Evolutionary conservation across 2,329 filamentous ascomycete species (phyloP).

Genomic region (Huntiella bhutanensis): DNA sequence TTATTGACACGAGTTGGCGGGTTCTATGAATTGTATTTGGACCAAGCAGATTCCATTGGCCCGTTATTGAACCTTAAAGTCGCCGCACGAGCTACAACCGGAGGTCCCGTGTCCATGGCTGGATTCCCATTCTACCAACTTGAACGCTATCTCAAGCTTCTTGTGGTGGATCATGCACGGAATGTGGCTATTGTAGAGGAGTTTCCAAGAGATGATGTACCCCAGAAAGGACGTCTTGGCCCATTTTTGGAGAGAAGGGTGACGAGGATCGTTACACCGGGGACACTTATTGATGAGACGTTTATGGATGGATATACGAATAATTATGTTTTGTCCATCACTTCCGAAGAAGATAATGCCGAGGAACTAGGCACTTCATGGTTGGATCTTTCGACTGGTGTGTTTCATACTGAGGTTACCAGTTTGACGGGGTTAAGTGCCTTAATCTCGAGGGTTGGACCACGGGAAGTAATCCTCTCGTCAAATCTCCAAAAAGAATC

Average conservation of each 20-base stretch:
- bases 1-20: slow-evolving; percentile 80
- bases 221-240: slow-evolving; percentile 17
- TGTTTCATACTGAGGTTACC: slow-evolving; percentile 71
- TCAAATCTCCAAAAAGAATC: too few relatives aligned
- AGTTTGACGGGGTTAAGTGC: slow-evolving; percentile 56
- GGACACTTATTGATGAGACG: slow-evolving; percentile 90
- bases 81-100: slow-evolving; percentile 58
- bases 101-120: slow-evolving; percentile 71
- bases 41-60: slow-evolving; percentile 79
- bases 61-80: slow-evolving; percentile 78
- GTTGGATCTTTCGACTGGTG: slow-evolving; percentile 87
- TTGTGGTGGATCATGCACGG: slow-evolving; percentile 78
- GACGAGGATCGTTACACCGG: slow-evolving; percentile 75
- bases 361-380: slow-evolving; percentile 58
- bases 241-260: slow-evolving; percentile 38
- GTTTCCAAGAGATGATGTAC: slow-evolving; percentile 40
- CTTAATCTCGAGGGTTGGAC: slow-evolving; percentile 62
- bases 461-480: slow-evolving; percentile 60
- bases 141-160: slow-evolving; percentile 76
- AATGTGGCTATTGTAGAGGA: slow-evolving; percentile 93
- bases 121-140: slow-evolving; percentile 89
- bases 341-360: slow-evolving; percentile 24
- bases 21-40: slow-evolving; percentile 96
- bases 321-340: slow-evolving; percentile 75
- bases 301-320: slow-evolving; percentile 91